These are phyloP conservation scores for Fomitiporia mediterranea DNA, from an alignment of 1,284 basidiomycete species.

Conservation along the genomic window DNA sequence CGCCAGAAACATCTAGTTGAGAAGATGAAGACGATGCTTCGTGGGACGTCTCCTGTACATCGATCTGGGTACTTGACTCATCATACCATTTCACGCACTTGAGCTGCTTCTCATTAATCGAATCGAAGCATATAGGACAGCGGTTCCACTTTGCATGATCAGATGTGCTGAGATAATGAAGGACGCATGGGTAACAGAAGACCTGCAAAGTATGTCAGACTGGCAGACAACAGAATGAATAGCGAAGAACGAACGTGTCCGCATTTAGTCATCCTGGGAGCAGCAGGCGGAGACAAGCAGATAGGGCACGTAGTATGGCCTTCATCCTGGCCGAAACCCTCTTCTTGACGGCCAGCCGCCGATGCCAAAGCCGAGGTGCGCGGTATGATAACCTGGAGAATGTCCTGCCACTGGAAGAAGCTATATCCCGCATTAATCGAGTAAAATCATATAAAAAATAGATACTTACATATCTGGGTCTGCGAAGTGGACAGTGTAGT, in stretches of 20 bases:
- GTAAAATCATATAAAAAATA: constrained; percentile 15
- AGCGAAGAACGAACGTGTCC: constrained; percentile 74
- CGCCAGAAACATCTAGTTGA: constrained; percentile 27
- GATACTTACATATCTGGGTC: constrained; percentile 80
- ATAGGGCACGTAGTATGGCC: constrained; percentile 86
- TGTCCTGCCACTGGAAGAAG: constrained; percentile 94
- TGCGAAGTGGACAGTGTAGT: constrained; percentile 93
- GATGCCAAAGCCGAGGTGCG: constrained; percentile 62
- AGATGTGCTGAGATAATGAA: constrained; percentile 86
- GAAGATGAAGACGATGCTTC: constrained; percentile 43
- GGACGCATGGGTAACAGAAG: constrained; percentile 86
- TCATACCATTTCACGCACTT: constrained; percentile 89
- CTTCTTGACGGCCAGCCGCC: constrained; percentile 39
- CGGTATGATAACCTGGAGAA: constrained; percentile 91
- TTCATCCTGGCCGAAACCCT: constrained; percentile 40
- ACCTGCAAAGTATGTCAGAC: constrained; percentile 44
- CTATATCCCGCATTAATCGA: constrained; percentile 43
- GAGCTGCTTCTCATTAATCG: constrained; percentile 85
- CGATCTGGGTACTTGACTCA: constrained; percentile 34
- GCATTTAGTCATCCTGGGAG: constrained; percentile 95
- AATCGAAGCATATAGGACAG: constrained; percentile 96
- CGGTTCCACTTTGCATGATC: constrained; percentile 79
- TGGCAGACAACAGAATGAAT: constrained; percentile 19
- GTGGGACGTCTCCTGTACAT: constrained; percentile 35
- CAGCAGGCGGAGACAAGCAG: constrained; percentile 86